A percentile compares a stretch with the other conserved stretches of the same genome.
phyloP scores from a whole-genome alignment of 208 protist genomes.

The Chromosphaera perkinsii region DNA sequence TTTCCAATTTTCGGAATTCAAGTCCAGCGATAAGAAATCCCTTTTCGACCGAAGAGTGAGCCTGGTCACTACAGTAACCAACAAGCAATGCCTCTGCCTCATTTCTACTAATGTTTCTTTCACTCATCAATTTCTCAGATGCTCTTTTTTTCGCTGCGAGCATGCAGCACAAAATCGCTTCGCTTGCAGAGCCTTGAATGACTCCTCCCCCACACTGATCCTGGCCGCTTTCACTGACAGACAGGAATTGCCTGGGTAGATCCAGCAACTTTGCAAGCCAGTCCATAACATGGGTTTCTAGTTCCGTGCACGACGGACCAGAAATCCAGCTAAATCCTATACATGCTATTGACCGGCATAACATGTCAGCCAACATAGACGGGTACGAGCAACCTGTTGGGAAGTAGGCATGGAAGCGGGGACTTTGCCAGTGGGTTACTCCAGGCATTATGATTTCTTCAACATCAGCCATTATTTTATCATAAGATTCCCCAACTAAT shows the following conservation, averaged over 20 bases:
- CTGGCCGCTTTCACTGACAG: neutral
- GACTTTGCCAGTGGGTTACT: constrained; percentile 64
- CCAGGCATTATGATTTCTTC: constrained; percentile 55
- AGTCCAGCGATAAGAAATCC: constrained; percentile 44
- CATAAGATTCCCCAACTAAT: constrained; percentile 42
- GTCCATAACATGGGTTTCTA: constrained; percentile 63
- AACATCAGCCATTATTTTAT: constrained; percentile 51
- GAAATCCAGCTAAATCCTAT: constrained; percentile 63
- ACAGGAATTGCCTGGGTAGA: constrained; percentile 49
- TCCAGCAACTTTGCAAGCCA: constrained; percentile 55
- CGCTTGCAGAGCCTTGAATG: constrained; percentile 57
- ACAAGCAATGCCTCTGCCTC: no score
- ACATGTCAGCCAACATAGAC: constrained; percentile 59
- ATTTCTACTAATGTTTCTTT: no score
- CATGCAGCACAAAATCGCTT: constrained; percentile 50
- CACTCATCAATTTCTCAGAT: no score
- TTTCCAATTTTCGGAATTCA: no score
- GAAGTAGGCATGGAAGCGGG: constrained; percentile 39
- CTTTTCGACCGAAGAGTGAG: constrained; percentile 61
- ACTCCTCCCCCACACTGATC: no score
- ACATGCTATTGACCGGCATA: constrained; percentile 51
- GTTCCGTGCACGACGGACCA: constrained; percentile 55
- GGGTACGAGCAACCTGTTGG: constrained; percentile 56
- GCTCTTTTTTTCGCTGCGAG: constrained; percentile 44
- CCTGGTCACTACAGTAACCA: constrained; percentile 58